Conservation (phyloP, 164 flowering plant species). For the Stephania japonica region DNA sequence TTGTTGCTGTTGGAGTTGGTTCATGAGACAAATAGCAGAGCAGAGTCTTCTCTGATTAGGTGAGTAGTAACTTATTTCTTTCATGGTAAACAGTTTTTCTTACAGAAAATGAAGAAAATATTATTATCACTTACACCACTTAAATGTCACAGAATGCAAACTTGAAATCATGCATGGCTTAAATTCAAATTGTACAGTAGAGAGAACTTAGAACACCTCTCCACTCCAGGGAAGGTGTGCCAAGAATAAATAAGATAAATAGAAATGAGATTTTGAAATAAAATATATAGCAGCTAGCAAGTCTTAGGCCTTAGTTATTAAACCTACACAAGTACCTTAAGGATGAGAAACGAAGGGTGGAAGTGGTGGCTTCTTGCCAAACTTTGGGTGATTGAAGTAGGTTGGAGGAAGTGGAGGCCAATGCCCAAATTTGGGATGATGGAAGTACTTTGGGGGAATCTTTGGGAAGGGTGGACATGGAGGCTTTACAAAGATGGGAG, state of each 20-base stretch:
- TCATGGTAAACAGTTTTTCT: background rate
- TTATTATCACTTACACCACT: background rate
- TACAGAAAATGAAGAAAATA: background rate
- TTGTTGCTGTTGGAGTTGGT: background rate
- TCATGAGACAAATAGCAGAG: background rate
- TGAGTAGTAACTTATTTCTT: background rate
- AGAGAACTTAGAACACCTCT: background rate
- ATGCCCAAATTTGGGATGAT: constrained; percentile 20
- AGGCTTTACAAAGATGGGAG: constrained; percentile 14
- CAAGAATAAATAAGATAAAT: background rate
- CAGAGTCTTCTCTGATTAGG: background rate
- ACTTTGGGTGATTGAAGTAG: constrained; percentile 15
- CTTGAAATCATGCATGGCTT: background rate
- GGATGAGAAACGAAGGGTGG: constrained; percentile 14
- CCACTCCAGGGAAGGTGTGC: background rate
- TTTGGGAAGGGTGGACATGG: constrained; percentile 20
- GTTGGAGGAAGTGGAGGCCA: constrained; percentile 13
- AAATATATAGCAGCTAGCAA: background rate
- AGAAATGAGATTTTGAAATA: background rate
- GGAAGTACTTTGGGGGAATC: constrained; percentile 15
- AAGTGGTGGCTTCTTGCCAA: constrained; percentile 18
- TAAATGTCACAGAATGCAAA: background rate
- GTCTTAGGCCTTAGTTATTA: background rate
- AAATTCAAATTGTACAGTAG: background rate
- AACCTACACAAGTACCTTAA: background rate